These are phyloP conservation scores for Ophioceras dolichostomum DNA, from an alignment of 2,329 filamentous ascomycete genomes.

Conservation along the genomic window DNA sequence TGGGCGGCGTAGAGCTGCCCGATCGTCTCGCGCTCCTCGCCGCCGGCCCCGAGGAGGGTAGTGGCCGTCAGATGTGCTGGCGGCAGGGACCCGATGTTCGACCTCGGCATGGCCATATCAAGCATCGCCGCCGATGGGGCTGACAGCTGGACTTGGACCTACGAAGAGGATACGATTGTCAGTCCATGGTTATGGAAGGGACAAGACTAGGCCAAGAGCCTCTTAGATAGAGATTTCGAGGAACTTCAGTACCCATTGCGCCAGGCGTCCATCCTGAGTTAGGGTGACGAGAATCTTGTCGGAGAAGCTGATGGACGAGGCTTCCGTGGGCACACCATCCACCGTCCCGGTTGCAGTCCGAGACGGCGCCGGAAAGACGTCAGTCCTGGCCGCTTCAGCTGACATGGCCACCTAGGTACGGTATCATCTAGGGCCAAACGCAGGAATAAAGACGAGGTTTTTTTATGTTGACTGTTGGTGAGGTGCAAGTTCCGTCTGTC, in stretches of 20 bases:
- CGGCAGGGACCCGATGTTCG: slow-evolving; percentile 44
- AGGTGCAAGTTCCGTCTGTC: too few species aligned
- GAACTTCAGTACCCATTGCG: slow-evolving; percentile 65
- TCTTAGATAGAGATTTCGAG: slow-evolving; percentile 18
- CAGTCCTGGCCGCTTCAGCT: slow-evolving; percentile 14
- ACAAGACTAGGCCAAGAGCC: slow-evolving; percentile 20
- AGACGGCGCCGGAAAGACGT: slow-evolving; percentile 57
- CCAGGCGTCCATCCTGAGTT: slow-evolving; percentile 71
- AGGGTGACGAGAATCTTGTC: slow-evolving; percentile 90
- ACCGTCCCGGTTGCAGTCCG: slow-evolving; percentile 49
- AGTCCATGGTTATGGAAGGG: slow-evolving; percentile 7
- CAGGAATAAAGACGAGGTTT: too few species aligned
- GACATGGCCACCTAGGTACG: slow-evolving; percentile 2
- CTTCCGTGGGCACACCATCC: slow-evolving; percentile 58
- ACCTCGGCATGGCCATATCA: slow-evolving; percentile 43
- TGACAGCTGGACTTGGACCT: slow-evolving; percentile 73
- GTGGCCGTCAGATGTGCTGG: slow-evolving; percentile 73
- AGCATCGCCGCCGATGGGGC: slow-evolving; percentile 50
- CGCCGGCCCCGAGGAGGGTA: slow-evolving; percentile 75
- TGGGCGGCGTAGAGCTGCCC: slow-evolving; percentile 86
- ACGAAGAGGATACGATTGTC: not conserved
- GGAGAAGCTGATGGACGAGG: slow-evolving; percentile 60
- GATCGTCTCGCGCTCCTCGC: slow-evolving; percentile 64
- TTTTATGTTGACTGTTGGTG: too few species aligned
- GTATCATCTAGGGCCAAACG: too few species aligned